Conservation (phyloP, 179 eudicot species). For the Nepenthes alata region DNA sequence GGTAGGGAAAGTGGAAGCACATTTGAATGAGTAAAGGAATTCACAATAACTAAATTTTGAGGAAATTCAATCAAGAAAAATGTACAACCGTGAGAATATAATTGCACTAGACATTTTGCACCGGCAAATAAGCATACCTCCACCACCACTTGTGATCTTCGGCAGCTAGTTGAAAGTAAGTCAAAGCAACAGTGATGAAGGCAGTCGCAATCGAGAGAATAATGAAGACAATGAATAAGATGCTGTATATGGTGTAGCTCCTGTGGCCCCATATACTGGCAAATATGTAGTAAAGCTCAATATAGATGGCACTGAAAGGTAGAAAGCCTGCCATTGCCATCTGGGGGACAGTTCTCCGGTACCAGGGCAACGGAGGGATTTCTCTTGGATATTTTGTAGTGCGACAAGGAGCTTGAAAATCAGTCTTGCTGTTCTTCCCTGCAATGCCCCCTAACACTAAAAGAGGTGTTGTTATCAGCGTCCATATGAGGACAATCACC, state of each 20-base stretch:
- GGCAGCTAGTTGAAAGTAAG: conserved; percentile 2
- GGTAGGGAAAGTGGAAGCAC: no score
- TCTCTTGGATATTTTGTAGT: conserved; percentile 4
- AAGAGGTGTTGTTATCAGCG: conserved; percentile 1
- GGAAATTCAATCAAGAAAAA: neutral
- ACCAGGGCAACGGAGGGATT: conserved; percentile 1
- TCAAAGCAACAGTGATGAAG: conserved; percentile 4
- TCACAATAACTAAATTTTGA: no score
- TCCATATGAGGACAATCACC: conserved; percentile 4
- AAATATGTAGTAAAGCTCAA: conserved; percentile 3
- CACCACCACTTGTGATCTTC: conserved; percentile 6
- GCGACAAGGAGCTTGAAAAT: conserved; percentile 5
- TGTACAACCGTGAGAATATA: neutral
- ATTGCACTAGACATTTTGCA: neutral
- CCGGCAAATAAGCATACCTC: neutral
- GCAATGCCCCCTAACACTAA: conserved; percentile 3
- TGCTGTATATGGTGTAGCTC: conserved; percentile 3
- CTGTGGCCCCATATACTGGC: conserved; percentile 4
- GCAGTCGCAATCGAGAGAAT: conserved; percentile 1
- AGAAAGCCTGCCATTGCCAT: conserved; percentile 6
- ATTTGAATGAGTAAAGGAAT: no score
- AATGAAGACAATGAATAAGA: conserved; percentile 5
- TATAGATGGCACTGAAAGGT: conserved; percentile 3
- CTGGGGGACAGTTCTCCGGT: conserved; percentile 1
- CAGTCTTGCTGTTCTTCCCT: conserved; percentile 5